Evolutionary conservation across 495 filamentous ascomycete genomes (phyloP).

Genomic region (Hyaloscypha hepaticicola): DNA sequence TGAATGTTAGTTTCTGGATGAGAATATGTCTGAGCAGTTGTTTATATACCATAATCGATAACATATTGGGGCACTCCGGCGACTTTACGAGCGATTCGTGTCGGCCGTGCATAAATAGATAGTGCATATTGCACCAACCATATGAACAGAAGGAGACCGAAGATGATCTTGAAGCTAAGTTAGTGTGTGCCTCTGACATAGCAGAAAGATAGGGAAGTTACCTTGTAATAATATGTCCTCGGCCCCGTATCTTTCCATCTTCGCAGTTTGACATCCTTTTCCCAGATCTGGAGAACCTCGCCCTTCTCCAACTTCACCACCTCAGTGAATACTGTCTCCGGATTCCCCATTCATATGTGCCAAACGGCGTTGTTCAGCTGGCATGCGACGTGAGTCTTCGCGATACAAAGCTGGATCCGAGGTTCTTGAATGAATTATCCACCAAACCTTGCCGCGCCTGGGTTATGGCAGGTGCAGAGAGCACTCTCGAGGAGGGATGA

Average conservation of each 20-base stretch:
- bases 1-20: neutral
- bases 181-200: neutral
- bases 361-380: neutral
- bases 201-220: neutral
- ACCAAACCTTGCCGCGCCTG: neutral
- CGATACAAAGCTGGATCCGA: neutral
- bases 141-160: slow-evolving; percentile 7
- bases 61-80: slow-evolving; percentile 47
- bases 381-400: neutral
- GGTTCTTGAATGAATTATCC: neutral
- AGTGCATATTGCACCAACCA: slow-evolving; percentile 20
- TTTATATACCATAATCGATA: slow-evolving; percentile 39
- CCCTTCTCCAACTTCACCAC: slow-evolving; percentile 22
- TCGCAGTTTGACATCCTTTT: neutral
- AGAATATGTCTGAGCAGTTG: neutral
- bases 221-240: slow-evolving; percentile 20
- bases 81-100: slow-evolving; percentile 9
- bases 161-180: slow-evolving; percentile 15
- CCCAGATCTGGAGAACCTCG: neutral
- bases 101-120: slow-evolving; percentile 10
- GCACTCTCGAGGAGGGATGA: neutral
- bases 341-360: slow-evolving; percentile 21
- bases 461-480: neutral
- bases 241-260: slow-evolving; percentile 5
- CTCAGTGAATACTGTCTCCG: slow-evolving; percentile 6